These are phyloP conservation scores for Teratosphaeria gauchensis DNA, from an alignment of 2,329 filamentous ascomycete genomes.

Conservation along the genomic window DNA sequence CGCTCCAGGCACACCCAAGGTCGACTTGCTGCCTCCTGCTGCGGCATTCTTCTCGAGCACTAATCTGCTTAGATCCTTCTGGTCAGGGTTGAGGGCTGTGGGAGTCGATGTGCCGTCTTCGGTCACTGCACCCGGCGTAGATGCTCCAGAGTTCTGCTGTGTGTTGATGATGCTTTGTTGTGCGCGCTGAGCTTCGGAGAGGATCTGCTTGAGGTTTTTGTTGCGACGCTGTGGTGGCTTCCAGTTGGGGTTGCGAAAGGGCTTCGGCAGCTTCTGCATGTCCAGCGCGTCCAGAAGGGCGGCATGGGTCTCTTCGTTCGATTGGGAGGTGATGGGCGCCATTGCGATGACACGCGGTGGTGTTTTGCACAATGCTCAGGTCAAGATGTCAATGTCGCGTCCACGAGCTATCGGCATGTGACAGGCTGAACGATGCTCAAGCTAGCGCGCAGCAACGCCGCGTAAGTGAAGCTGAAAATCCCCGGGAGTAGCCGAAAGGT, in stretches of 20 bases:
- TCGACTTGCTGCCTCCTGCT: constrained; percentile 3
- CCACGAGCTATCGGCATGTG: neutral
- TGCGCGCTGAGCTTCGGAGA: constrained; percentile 77
- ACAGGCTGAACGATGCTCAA: too few species aligned
- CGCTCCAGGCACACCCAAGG: neutral
- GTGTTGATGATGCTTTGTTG: constrained; percentile 84
- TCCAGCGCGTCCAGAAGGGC: constrained; percentile 84
- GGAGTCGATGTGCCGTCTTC: constrained; percentile 29
- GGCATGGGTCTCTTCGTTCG: constrained; percentile 57
- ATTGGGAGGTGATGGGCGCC: neutral
- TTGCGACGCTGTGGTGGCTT: constrained; percentile 90
- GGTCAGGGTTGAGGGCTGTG: constrained; percentile 66
- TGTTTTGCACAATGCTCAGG: neutral
- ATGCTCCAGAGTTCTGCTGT: constrained; percentile 63
- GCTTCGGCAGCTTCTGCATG: constrained; percentile 75
- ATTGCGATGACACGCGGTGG: neutral
- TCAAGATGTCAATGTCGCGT: neutral
- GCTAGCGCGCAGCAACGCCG: too few species aligned
- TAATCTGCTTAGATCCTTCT: constrained; percentile 73
- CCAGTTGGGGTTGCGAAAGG: constrained; percentile 85
- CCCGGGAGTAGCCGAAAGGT: too few species aligned
- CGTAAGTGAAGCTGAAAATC: too few species aligned
- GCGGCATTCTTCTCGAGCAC: constrained; percentile 70
- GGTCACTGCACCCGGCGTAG: constrained; percentile 44
- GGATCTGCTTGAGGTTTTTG: constrained; percentile 96